Evolutionary conservation across 331 rosid genomes (phyloP).

Genomic region (Rhamnella rubrinervis): DNA sequence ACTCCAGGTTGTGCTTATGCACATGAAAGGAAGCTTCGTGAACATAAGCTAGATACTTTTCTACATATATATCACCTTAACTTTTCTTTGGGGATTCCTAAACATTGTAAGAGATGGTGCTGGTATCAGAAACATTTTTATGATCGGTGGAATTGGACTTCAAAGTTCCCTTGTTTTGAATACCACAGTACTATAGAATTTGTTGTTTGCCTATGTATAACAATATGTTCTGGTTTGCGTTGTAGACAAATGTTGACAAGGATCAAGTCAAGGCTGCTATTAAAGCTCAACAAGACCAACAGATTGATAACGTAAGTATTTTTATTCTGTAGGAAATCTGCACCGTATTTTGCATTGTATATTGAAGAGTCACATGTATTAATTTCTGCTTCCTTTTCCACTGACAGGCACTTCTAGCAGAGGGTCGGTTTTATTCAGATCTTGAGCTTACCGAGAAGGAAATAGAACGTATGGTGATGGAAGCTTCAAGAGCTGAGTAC

Average conservation of each 20-base stretch:
- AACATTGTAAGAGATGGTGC: too few species aligned
- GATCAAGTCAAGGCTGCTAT: constrained; percentile 96
- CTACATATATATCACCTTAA: too few species aligned
- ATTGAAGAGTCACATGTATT: neutral
- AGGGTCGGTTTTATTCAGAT: constrained; percentile 92
- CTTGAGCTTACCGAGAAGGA: constrained; percentile 96
- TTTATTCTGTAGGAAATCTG: constrained; percentile 1
- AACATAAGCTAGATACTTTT: too few species aligned
- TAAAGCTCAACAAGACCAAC: constrained; percentile 88
- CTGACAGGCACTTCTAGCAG: constrained; percentile 88
- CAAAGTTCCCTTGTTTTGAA: neutral
- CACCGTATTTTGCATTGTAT: constrained; percentile 4
- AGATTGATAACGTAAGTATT: constrained; percentile 77
- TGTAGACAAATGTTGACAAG: constrained; percentile 82
- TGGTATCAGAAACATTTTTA: neutral
- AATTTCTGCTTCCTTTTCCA: neutral
- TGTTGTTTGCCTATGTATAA: constrained; percentile 23
- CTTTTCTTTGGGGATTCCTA: too few species aligned
- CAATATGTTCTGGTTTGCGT: constrained; percentile 21
- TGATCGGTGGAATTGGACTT: neutral
- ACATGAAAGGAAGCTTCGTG: too few species aligned
- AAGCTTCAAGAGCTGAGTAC: constrained; percentile 89
- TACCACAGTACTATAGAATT: too few species aligned
- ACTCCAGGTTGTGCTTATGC: too few species aligned
- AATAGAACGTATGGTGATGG: constrained; percentile 91